phyloP scores from a whole-genome alignment of 2,329 filamentous ascomycete species.

The Sporothrix brasiliensis region DNA sequence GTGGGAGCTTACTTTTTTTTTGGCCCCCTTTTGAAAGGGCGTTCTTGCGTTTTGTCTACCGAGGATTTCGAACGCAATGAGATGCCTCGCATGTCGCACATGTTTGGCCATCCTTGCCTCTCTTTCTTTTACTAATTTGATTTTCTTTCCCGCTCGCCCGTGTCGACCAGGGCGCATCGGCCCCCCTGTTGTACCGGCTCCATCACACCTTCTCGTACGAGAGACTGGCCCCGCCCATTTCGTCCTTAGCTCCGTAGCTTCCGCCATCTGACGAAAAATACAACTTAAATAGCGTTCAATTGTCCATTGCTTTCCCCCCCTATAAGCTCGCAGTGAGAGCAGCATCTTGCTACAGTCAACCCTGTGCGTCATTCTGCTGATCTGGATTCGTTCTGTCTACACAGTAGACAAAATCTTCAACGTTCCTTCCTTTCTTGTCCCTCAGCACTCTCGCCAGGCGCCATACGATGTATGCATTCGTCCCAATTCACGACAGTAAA shows the following conservation, averaged over 20 bases:
- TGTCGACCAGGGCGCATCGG: not conserved
- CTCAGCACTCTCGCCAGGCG: not conserved
- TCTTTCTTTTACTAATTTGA: not conserved
- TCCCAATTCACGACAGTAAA: slow-evolving; percentile 12
- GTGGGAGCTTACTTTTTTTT: slow-evolving; percentile 17
- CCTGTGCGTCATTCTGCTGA: not conserved
- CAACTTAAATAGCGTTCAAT: too few species aligned
- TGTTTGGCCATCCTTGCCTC: not conserved
- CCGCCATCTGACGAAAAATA: not conserved
- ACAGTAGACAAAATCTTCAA: not conserved
- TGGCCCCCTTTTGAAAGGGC: not conserved
- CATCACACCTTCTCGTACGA: slow-evolving; percentile 19
- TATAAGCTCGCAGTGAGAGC: not conserved
- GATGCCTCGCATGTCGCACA: not conserved
- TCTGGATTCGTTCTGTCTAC: not conserved
- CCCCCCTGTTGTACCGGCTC: slow-evolving; percentile 8
- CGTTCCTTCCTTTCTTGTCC: not conserved
- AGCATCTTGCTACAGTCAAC: not conserved
- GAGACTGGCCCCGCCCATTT: slow-evolving; percentile 13
- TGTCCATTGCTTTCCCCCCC: not conserved
- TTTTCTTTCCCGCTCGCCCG: slow-evolving; percentile 2
- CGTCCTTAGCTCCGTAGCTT: slow-evolving; percentile 25
- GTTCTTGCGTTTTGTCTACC: not conserved
- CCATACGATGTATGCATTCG: not conserved
- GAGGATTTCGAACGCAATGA: not conserved